Evolutionary conservation across 306 rosid species (phyloP).

Genomic region (Vachellia collinsii): DNA sequence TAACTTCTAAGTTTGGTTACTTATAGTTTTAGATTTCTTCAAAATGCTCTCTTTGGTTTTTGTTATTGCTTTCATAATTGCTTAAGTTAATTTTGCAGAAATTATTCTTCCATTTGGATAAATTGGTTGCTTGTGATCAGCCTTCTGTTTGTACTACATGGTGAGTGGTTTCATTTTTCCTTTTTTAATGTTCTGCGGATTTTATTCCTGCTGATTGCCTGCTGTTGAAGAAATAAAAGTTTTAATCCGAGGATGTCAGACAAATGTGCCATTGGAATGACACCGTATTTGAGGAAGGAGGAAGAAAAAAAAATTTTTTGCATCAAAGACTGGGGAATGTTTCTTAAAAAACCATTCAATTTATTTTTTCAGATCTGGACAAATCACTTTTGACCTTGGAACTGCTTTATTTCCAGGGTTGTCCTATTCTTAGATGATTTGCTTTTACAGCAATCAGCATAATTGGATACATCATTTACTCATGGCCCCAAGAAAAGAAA

Average conservation of each 20-base stretch:
- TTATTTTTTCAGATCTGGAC: not conserved
- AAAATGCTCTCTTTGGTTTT: not conserved
- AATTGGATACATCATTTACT: not conserved
- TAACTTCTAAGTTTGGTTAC: conserved; percentile 6
- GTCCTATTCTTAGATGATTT: not conserved
- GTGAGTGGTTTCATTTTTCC: conserved; percentile 53
- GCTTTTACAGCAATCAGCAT: not conserved
- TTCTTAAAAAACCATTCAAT: too few species aligned
- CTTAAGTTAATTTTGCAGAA: conserved; percentile 53
- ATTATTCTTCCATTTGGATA: conserved; percentile 79
- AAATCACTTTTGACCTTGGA: not conserved
- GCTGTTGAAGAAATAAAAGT: not conserved
- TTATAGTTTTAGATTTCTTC: not conserved
- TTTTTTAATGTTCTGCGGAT: not conserved
- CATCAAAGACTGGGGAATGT: not conserved
- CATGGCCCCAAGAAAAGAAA: too few species aligned
- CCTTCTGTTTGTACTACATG: conserved; percentile 74
- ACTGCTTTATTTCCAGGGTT: not conserved
- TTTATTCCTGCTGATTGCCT: not conserved
- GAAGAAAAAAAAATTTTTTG: not conserved
- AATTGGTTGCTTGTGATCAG: conserved; percentile 63
- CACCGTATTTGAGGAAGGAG: not conserved
- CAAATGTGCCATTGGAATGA: not conserved
- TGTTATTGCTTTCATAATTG: conserved; percentile 23
- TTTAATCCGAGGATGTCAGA: not conserved